Evolutionary conservation across 345 rosid genomes (phyloP).

Genomic region (Rhodomyrtus tomentosa): DNA sequence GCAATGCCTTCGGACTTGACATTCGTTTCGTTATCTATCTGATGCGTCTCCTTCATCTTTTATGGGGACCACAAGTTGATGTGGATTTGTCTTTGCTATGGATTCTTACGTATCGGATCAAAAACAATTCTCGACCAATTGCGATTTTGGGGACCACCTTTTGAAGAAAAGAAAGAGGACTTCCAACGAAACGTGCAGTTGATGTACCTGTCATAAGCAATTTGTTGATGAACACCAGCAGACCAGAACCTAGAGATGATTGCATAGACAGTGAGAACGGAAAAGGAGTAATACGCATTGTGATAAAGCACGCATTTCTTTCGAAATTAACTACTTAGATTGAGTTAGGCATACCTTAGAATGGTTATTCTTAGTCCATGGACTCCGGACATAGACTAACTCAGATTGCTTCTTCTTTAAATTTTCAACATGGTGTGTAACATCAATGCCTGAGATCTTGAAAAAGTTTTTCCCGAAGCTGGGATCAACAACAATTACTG

Average conservation of each 20-base stretch:
- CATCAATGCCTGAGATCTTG: conserved; percentile 77
- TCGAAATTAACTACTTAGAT: neutral
- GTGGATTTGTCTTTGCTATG: neutral
- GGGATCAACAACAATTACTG: conserved; percentile 54
- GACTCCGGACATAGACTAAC: neutral
- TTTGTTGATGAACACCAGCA: neutral
- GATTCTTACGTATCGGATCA: too few species aligned
- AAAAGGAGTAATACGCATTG: neutral
- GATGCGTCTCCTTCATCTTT: neutral
- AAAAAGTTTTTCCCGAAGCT: conserved; percentile 62
- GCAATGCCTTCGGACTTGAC: neutral
- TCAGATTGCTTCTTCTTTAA: neutral
- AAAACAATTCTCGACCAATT: too few species aligned
- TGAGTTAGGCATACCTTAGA: neutral
- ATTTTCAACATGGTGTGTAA: conserved; percentile 61
- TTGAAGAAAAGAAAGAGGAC: neutral
- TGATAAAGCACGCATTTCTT: neutral
- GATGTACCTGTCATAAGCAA: neutral
- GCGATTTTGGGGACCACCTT: neutral
- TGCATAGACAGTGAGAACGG: neutral
- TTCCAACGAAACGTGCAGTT: too few species aligned
- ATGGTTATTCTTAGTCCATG: neutral
- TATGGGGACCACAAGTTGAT: neutral
- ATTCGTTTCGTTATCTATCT: neutral
- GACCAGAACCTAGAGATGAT: neutral